Percentiles rank a stretch among this genome's conserved stretches.
These are phyloP conservation scores for Saposhnikovia divaricata DNA, from an alignment of 129 eudicot species.

Conservation along the genomic window DNA sequence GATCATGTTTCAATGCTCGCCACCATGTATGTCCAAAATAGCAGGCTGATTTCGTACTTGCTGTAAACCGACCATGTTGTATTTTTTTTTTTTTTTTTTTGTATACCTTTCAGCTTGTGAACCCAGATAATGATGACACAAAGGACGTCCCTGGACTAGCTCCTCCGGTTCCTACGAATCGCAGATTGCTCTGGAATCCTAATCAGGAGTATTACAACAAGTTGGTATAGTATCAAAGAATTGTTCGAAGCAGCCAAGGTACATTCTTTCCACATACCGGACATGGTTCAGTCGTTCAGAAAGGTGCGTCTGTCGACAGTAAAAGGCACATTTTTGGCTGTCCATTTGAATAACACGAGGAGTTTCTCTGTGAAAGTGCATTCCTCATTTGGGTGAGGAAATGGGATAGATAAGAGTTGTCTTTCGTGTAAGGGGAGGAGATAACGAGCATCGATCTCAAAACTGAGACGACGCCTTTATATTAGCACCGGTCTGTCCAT, in stretches of 20 bases:
- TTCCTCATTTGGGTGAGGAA: not conserved
- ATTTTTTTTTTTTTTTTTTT: not conserved
- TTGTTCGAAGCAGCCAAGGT: not conserved
- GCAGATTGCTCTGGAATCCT: slow-evolving; percentile 56
- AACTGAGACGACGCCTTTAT: not conserved
- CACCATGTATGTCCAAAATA: not conserved
- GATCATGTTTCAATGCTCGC: not conserved
- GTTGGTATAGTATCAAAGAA: not conserved
- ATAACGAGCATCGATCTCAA: not conserved
- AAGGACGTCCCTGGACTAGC: slow-evolving; percentile 87
- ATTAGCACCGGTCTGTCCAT: not conserved
- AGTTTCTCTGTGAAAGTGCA: not conserved
- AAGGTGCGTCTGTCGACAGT: not conserved
- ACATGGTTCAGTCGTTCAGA: not conserved
- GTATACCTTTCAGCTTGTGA: slow-evolving; percentile 50
- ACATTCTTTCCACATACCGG: not conserved
- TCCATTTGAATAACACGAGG: not conserved
- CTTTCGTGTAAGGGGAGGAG: not conserved
- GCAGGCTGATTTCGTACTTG: not conserved
- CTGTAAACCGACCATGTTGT: not conserved
- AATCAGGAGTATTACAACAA: slow-evolving; percentile 17
- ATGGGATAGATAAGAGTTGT: not conserved
- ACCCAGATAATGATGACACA: slow-evolving; percentile 70
- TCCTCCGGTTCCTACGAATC: slow-evolving; percentile 64
- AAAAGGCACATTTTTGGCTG: not conserved